phyloP scores from a whole-genome alignment of 495 filamentous ascomycete genomes.

The Hypoxylon fuscum region DNA sequence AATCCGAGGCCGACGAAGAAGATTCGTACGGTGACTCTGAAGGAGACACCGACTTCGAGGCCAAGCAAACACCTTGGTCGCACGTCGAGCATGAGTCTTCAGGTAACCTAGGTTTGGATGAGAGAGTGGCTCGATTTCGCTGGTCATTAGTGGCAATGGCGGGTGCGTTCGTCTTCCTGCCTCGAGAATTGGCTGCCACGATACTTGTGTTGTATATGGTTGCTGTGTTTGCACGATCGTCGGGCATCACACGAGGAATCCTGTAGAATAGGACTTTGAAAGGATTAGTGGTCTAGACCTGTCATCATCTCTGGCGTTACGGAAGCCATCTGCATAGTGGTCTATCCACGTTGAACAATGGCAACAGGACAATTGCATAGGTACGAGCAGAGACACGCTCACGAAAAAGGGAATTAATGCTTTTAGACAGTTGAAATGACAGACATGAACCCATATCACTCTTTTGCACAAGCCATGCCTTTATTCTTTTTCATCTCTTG shows the following conservation, averaged over 20 bases:
- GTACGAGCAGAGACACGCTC: conserved; percentile 24
- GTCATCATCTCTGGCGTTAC: conserved; percentile 45
- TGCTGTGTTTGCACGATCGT: conserved; percentile 38
- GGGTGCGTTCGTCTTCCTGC: conserved; percentile 39
- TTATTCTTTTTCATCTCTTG: neutral
- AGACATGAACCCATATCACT: conserved; percentile 22
- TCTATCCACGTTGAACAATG: conserved; percentile 19
- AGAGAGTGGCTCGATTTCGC: conserved; percentile 36
- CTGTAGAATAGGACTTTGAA: conserved; percentile 34
- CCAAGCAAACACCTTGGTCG: conserved; percentile 17
- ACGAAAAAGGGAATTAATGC: conserved; percentile 29
- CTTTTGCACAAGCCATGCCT: too few relatives aligned
- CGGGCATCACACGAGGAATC: conserved; percentile 40
- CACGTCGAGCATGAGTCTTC: conserved; percentile 36
- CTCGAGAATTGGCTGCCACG: conserved; percentile 37
- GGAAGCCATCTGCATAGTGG: conserved; percentile 36
- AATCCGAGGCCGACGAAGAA: conserved; percentile 48
- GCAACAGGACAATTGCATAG: conserved; percentile 15
- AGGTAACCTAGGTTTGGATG: conserved; percentile 41
- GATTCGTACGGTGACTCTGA: conserved; percentile 38
- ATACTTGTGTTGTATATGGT: conserved; percentile 46
- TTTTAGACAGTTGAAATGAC: conserved; percentile 34
- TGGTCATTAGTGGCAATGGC: conserved; percentile 41
- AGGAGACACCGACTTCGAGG: conserved; percentile 8
- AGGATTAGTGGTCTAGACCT: conserved; percentile 42